Evolutionary conservation across 2,329 filamentous ascomycete genomes (phyloP).

Genomic region (Shiraia bambusicola): DNA sequence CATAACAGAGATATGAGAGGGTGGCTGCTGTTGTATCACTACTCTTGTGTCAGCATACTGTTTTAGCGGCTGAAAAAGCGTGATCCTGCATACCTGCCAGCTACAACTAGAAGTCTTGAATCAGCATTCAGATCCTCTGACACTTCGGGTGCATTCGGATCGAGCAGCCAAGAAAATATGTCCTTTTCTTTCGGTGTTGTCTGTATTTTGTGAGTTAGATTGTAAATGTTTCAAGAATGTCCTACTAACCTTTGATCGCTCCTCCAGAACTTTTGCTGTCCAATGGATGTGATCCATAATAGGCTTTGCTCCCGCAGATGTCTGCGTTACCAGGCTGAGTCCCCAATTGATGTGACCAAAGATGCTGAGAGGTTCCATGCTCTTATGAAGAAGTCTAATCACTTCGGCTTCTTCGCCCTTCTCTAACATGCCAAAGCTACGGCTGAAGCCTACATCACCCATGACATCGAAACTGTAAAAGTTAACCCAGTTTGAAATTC

Average conservation of each 20-base stretch:
- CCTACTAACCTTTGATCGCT: conserved; percentile 26
- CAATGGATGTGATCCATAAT: conserved; percentile 29
- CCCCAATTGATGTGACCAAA: conserved; percentile 28
- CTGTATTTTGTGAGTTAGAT: conserved; percentile 10
- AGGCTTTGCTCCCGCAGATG: conserved; percentile 18
- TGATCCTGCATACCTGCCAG: conserved; percentile 27
- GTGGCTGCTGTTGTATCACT: conserved; percentile 36
- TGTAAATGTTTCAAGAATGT: neutral
- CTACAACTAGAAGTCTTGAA: conserved; percentile 30
- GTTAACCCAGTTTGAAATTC: conserved; percentile 38
- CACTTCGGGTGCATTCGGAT: conserved; percentile 22
- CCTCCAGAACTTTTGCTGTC: conserved; percentile 24
- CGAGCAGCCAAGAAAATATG: conserved; percentile 28
- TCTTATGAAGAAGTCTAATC: conserved; percentile 31
- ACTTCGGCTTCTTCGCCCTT: conserved; percentile 31
- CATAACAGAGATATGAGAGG: conserved; percentile 31
- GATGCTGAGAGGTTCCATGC: conserved; percentile 21
- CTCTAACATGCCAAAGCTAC: conserved; percentile 44
- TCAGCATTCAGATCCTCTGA: conserved; percentile 28
- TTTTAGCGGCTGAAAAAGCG: neutral
- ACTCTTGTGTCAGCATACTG: neutral
- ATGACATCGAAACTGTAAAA: conserved; percentile 54
- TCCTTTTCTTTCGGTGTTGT: conserved; percentile 30
- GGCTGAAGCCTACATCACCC: conserved; percentile 49
- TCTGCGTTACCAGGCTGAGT: conserved; percentile 19